Conservation (phyloP, 2,329 filamentous ascomycete species). For the Trichothecium roseum region DNA sequence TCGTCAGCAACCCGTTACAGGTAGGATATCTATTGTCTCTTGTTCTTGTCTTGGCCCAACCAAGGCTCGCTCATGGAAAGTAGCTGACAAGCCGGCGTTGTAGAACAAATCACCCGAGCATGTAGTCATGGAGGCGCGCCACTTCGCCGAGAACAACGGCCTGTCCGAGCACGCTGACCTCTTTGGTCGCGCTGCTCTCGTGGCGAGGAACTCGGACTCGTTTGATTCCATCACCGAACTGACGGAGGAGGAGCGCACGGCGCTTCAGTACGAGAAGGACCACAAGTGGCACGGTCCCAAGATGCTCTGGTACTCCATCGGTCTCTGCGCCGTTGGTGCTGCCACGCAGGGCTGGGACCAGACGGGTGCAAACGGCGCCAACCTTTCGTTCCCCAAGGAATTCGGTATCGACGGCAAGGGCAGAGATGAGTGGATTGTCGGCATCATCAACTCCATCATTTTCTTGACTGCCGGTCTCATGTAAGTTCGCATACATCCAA, state of each 20-base stretch:
- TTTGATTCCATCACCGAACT: constrained; percentile 18
- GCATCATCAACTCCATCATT: constrained; percentile 21
- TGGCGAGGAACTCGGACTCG: constrained; percentile 18
- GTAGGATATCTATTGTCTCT: constrained; percentile 2
- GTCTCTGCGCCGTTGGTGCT: constrained; percentile 43
- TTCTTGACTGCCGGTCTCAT: constrained; percentile 42
- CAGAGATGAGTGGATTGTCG: constrained; percentile 32
- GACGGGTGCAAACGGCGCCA: constrained; percentile 52
- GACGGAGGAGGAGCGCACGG: constrained; percentile 21
- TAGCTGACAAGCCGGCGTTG: too few species aligned
- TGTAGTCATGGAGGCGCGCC: constrained; percentile 28
- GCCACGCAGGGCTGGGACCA: constrained; percentile 55
- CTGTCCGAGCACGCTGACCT: constrained; percentile 36
- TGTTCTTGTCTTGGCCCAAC: neutral
- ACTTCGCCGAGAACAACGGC: constrained; percentile 37
- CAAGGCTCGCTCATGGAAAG: neutral
- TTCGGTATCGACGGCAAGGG: constrained; percentile 24
- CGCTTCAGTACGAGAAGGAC: constrained; percentile 33
- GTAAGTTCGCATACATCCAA: constrained; percentile 27
- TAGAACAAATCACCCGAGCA: constrained; percentile 15
- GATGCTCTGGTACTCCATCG: constrained; percentile 33
- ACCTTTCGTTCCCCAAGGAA: constrained; percentile 43
- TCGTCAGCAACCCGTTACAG: constrained; percentile 5
- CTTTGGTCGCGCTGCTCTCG: constrained; percentile 25
- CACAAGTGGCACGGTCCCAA: constrained; percentile 47